Percentiles rank a stretch among this genome's conserved stretches.
phyloP scores from a whole-genome alignment of 2,329 filamentous ascomycete genomes.

The Diplodia intermedia region DNA sequence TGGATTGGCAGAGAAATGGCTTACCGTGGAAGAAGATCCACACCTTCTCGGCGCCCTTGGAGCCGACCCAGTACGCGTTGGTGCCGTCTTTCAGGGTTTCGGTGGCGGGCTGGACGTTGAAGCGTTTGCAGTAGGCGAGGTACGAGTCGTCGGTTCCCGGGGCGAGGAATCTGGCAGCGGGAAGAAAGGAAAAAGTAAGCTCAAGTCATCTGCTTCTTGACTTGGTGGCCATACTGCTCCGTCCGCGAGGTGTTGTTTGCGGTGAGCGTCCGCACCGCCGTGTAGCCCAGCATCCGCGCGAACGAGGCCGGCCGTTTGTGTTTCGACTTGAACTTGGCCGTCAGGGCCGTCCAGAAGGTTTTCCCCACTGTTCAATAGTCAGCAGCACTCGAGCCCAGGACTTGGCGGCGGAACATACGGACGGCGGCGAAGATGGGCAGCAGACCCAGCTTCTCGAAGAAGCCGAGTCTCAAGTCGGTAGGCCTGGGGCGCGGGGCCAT shows the following conservation, averaged over 20 bases:
- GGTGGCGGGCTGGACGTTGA: slow-evolving; percentile 11
- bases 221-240: slow-evolving; percentile 7
- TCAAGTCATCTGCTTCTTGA: not conserved
- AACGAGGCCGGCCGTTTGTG: slow-evolving; percentile 15
- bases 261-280: not conserved
- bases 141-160: slow-evolving; percentile 20
- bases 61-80: slow-evolving; percentile 27
- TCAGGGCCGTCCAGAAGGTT: slow-evolving; percentile 10
- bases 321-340: slow-evolving; percentile 7
- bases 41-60: slow-evolving; percentile 16
- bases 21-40: slow-evolving; percentile 27
- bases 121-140: slow-evolving; percentile 14
- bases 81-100: slow-evolving; percentile 30
- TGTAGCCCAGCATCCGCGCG: slow-evolving; percentile 5
- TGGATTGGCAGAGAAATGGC: not conserved
- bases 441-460: slow-evolving; percentile 22
- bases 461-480: slow-evolving; percentile 18
- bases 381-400: not conserved
- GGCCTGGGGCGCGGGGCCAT: slow-evolving; percentile 24
- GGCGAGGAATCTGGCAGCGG: not conserved
- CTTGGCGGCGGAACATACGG: not conserved
- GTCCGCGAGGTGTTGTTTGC: slow-evolving; percentile 6
- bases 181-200: not conserved
- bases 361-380: not conserved
- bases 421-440: slow-evolving; percentile 18